Evolutionary conservation across 108 stramenopile genomes (phyloP), one percentile per base, ranked within the genome.

Genomic region (Conticribra weissflogii): DNA sequence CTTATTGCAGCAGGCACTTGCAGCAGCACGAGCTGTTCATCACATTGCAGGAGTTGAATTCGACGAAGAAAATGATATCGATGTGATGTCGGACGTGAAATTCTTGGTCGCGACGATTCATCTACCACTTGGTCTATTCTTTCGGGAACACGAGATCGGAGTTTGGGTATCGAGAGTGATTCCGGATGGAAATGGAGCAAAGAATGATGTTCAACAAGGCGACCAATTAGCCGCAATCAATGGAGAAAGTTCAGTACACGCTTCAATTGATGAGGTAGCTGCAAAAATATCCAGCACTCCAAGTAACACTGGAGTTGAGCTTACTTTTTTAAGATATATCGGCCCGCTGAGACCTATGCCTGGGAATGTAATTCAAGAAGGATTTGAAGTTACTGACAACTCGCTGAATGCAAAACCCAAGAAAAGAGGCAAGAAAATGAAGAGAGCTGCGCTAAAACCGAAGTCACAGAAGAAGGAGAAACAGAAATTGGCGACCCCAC

Each of bases 141-240:
- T 90, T 69, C 85, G 84, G 72, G 89, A 90, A 50, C 83, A 90
- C 47, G 71, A 66, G 32, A 66, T 80, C 21, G 90, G 93, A 15
- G 89, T 85, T 63, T 91, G 89, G 80, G 86, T 94, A 25, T 84
- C 84, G 3, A 88, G 85, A 74, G 76, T 89, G 17, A 62, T 88
- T 19, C 80, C 88, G 5, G 68, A 66, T 45, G 92, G 92, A 9
- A 89, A 86, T 57, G 88, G 86, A 33, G 72, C 77, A 12, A 67
- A 59, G 41, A 78, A 82, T 14, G 66, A 66, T 54, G 81, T 91
- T 46, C 73, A 86, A 33, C 74, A 84, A 30, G 90, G 93, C 9
- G 93, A 94, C 72, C 93, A 94, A 53, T 78, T 94, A 19, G 88
- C 90, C 4, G 85, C 87, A 25, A 84, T 94, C 31, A 86, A 91